A percentile compares a stretch with the other conserved stretches of the same genome.
phyloP scores from a whole-genome alignment of 192 early-diverging fungal genomes.

The Coemansia sp. region DNA sequence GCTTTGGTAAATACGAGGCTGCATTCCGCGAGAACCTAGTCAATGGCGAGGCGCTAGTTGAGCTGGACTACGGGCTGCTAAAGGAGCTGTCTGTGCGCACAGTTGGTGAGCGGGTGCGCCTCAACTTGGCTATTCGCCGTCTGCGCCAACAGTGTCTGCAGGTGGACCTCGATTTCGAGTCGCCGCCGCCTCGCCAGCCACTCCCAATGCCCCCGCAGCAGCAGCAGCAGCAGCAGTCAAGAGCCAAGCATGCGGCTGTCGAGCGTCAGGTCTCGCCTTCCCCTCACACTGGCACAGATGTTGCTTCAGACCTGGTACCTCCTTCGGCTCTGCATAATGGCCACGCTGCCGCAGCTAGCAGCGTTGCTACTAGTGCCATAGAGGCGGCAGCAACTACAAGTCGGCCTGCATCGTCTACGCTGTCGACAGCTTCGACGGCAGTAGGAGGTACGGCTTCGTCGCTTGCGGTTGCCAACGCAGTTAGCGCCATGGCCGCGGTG shows the following conservation, averaged over 20 bases:
- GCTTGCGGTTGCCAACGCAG: background rate
- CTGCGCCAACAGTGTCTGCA: slow-evolving; percentile 61
- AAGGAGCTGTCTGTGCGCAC: slow-evolving; percentile 77
- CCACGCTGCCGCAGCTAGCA: slow-evolving; percentile 4
- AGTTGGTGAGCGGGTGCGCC: slow-evolving; percentile 79
- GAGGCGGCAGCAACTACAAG: background rate
- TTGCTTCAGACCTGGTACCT: slow-evolving; percentile 7
- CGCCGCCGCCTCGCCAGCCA: slow-evolving; percentile 6
- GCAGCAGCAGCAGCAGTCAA: slow-evolving; percentile 1
- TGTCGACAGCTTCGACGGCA: no score
- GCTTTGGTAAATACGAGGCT: slow-evolving; percentile 52
- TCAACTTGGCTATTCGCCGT: slow-evolving; percentile 72
- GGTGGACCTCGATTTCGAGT: slow-evolving; percentile 21
- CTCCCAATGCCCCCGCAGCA: slow-evolving; percentile 7
- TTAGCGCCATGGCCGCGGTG: background rate
- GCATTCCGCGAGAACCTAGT: slow-evolving; percentile 70
- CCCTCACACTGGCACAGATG: background rate
- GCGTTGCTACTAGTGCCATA: background rate
- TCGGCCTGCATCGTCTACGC: background rate
- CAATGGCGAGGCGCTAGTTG: slow-evolving; percentile 76
- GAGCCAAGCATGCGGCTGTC: background rate
- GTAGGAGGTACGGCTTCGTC: background rate
- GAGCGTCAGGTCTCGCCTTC: background rate
- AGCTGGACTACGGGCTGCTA: slow-evolving; percentile 77
- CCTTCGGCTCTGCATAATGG: slow-evolving; percentile 25